These are phyloP conservation scores for Arthrobotrys musiformis DNA, from an alignment of 2,329 filamentous ascomycete species.

Conservation along the genomic window DNA sequence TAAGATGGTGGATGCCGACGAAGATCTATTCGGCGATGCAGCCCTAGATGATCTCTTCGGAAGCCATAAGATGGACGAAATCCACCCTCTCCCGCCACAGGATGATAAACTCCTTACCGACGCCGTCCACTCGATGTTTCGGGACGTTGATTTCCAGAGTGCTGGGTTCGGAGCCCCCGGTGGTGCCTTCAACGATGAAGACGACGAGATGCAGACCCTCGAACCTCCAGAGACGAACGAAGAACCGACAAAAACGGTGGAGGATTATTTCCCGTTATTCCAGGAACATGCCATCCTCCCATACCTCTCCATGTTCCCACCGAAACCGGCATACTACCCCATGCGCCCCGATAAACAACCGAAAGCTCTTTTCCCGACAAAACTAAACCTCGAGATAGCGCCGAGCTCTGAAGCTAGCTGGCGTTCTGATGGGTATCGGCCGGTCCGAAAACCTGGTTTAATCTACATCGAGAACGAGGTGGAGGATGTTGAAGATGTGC, in stretches of 20 bases:
- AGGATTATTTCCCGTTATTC: slow-evolving; percentile 83
- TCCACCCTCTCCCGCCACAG: slow-evolving; percentile 56
- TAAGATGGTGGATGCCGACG: slow-evolving; percentile 45
- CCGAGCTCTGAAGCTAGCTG: slow-evolving; percentile 80
- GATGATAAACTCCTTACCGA: slow-evolving; percentile 51
- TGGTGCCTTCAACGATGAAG: too few species aligned
- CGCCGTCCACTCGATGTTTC: slow-evolving; percentile 36
- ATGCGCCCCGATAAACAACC: slow-evolving; percentile 80
- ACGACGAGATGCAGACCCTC: slow-evolving; percentile 12
- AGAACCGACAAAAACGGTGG: slow-evolving; percentile 67
- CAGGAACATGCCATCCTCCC: slow-evolving; percentile 77
- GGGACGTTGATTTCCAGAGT: slow-evolving; percentile 45
- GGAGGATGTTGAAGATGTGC: slow-evolving; percentile 66
- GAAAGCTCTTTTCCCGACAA: slow-evolving; percentile 84
- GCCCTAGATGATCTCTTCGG: slow-evolving; percentile 60
- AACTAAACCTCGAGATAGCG: slow-evolving; percentile 86
- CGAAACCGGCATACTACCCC: slow-evolving; percentile 80
- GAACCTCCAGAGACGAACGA: neutral
- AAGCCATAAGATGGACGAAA: slow-evolving; percentile 34
- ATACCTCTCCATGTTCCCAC: slow-evolving; percentile 84
- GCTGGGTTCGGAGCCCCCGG: slow-evolving; percentile 25
- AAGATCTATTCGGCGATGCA: slow-evolving; percentile 65
- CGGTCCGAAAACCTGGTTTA: slow-evolving; percentile 68
- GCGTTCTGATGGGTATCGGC: slow-evolving; percentile 65
- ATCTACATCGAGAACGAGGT: slow-evolving; percentile 66